Evolutionary conservation across 345 rosid species (phyloP).

Genomic region (Melaleuca quinquenervia): DNA sequence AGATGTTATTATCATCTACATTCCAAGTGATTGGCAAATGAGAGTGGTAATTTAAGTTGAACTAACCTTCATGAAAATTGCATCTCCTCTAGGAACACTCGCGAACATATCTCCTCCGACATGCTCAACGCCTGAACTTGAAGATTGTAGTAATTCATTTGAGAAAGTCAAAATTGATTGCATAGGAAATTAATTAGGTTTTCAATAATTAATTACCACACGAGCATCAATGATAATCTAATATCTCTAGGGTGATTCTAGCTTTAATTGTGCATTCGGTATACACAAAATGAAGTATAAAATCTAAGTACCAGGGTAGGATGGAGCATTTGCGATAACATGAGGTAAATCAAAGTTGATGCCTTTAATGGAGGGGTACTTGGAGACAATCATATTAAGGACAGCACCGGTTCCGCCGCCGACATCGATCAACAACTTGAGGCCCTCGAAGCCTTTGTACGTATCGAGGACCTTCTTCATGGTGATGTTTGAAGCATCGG

Average conservation of each 20-base stretch:
- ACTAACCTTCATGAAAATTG: conserved; percentile 9
- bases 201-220: background rate
- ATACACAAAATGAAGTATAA: background rate
- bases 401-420: background rate
- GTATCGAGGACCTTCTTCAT: background rate
- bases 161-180: background rate
- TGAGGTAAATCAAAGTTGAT: conserved; percentile 8
- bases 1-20: background rate
- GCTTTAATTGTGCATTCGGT: too few species aligned
- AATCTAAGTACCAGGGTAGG: background rate
- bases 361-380: conserved; percentile 3
- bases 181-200: background rate
- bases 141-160: background rate
- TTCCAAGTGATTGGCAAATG: background rate
- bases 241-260: background rate
- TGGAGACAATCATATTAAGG: conserved; percentile 7
- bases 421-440: background rate
- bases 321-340: background rate
- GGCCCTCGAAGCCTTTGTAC: conserved; percentile 7
- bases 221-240: background rate
- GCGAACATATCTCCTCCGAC: conserved; percentile 5
- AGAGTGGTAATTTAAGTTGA: background rate
- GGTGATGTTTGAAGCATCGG: background rate
- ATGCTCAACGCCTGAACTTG: background rate
- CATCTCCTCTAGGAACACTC: conserved; percentile 1